These are phyloP conservation scores for Silene coronaria DNA, from an alignment of 179 eudicot genomes.

Conservation along the genomic window DNA sequence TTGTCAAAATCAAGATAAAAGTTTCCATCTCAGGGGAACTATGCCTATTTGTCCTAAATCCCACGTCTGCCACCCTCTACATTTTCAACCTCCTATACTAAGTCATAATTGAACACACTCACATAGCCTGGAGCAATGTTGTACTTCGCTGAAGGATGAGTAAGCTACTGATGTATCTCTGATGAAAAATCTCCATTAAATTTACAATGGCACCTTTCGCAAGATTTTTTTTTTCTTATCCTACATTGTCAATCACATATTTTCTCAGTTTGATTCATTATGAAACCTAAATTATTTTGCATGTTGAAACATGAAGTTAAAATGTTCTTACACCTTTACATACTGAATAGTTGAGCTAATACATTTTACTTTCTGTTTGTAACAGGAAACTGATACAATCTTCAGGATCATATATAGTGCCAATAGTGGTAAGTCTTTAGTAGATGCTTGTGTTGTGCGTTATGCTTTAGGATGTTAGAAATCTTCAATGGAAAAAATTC, in stretches of 20 bases:
- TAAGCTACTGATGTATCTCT: neutral
- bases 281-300: neutral
- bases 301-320: neutral
- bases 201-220: neutral
- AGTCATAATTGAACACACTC: neutral
- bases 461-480: neutral
- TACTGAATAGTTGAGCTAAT: constrained; percentile 4
- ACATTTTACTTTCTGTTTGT: constrained; percentile 10
- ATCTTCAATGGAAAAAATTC: neutral
- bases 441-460: neutral
- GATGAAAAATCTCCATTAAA: neutral
- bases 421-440: constrained; percentile 35
- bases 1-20: neutral
- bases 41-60: neutral
- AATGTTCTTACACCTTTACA: neutral
- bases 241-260: neutral
- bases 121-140: neutral
- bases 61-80: too few relatives aligned
- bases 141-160: neutral
- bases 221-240: neutral
- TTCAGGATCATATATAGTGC: constrained; percentile 28
- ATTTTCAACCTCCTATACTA: neutral
- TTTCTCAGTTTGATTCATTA: too few relatives aligned
- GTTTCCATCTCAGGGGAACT: neutral
- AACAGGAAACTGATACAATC: constrained; percentile 35